Base-by-base conservation (phyloP, 2,329 filamentous ascomycete genomes). In the Diplodia scrobiculata region DNA sequence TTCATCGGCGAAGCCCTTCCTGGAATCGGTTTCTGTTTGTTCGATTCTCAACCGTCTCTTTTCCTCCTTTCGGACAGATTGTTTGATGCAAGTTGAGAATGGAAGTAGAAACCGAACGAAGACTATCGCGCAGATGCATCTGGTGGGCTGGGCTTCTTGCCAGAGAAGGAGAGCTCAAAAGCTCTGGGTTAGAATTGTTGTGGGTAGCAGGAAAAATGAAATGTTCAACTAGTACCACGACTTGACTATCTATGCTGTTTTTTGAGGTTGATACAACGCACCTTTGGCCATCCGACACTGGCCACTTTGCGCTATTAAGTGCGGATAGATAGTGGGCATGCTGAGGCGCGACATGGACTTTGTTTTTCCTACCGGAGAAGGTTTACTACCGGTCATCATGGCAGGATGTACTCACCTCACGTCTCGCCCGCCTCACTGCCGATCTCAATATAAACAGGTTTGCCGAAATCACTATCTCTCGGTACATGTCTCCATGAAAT, bases 1-100 rank as follows among this genome's bases (percentile, higher is more conserved):
- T 58, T 65, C 41, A 65, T 65, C 51, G 51, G 63, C 58, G 58
- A 34, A 62, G 45, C 14, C 36, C 58, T 62, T 62, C 58, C 58
- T 62, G 58, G 58, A 14, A 21, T 21, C 25, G 36, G 34, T n/a
- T 9, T 19, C 34, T 29, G 21, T 45, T 25, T 29, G 27, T 13
- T 21, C 25, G 17, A 38, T 5, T 58, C 38, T 48, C 32, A 29
- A 21, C 25, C 17, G 10, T 51, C 27, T 13, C 45, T n/a, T 25
- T 45, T 29, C 54, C 27, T 64, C 19, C 41, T 21, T 11, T n/a
- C 11, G 29, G 59, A 53, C 48, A 14, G 60, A 53, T 32, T 2
- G 47, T 54, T 64, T 19, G 60, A 53, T 38, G 59, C 9, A 51
- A 29, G 32, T 52, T 32, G 25, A 19, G 47, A 25, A 13, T 36